Conservation (phyloP, 1,284 basidiomycete genomes). For the Microbotryum silenes-acaulis region DNA sequence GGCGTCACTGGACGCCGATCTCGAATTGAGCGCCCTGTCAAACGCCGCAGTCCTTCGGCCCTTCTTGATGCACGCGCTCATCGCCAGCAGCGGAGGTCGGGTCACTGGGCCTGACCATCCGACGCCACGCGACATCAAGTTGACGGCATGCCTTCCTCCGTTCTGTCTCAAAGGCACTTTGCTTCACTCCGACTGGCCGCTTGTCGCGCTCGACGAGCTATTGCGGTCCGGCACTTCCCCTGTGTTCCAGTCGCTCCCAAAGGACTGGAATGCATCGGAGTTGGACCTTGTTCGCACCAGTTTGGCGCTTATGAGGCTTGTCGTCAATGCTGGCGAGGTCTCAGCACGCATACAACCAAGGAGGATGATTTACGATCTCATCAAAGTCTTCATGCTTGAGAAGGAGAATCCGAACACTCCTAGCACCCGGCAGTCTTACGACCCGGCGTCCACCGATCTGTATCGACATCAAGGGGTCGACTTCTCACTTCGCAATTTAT, state of each 20-base stretch:
- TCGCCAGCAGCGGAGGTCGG: slow-evolving; percentile 36
- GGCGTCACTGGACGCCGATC: slow-evolving; percentile 5
- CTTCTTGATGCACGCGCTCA: slow-evolving; percentile 41
- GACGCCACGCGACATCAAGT: slow-evolving; percentile 41
- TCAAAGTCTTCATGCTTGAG: slow-evolving; percentile 94
- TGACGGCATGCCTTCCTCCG: slow-evolving; percentile 37
- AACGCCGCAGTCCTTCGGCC: slow-evolving; percentile 41
- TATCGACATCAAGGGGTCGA: no score
- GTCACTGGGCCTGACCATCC: slow-evolving; percentile 40
- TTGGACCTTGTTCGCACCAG: slow-evolving; percentile 64
- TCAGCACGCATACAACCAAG: no score
- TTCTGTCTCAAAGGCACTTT: slow-evolving; percentile 52
- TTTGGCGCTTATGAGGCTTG: slow-evolving; percentile 51
- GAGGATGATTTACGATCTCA: slow-evolving; percentile 58
- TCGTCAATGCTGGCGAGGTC: slow-evolving; percentile 44
- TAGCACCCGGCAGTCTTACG: no score
- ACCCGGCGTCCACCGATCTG: no score
- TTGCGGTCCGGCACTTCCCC: slow-evolving; percentile 66
- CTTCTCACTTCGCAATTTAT: no score
- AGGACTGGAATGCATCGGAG: slow-evolving; percentile 71
- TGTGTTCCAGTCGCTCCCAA: slow-evolving; percentile 60
- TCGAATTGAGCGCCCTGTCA: slow-evolving; percentile 10
- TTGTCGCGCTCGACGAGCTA: slow-evolving; percentile 68
- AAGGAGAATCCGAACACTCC: slow-evolving; percentile 42
- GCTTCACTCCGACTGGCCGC: slow-evolving; percentile 61